phyloP scores from a whole-genome alignment of 495 filamentous ascomycete species.

The Saxophila tyrrhenica region DNA sequence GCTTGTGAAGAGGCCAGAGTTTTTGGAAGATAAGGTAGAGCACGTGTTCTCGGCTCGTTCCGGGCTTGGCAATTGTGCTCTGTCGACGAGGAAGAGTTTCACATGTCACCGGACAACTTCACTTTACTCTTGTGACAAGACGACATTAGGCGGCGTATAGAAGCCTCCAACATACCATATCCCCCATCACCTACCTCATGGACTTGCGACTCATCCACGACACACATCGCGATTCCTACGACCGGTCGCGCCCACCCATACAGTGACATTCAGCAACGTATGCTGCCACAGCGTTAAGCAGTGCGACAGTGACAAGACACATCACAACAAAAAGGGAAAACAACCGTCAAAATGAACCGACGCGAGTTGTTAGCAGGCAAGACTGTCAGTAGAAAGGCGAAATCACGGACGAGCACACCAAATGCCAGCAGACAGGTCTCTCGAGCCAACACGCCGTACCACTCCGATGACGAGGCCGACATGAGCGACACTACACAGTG shows the following conservation, averaged over 20 bases:
- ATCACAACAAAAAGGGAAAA: not conserved
- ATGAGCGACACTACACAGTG: slow-evolving; percentile 20
- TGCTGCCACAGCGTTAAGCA: not conserved
- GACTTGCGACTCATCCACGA: not conserved
- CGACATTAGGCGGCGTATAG: not conserved
- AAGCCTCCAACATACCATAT: not conserved
- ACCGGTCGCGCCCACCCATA: slow-evolving; percentile 18
- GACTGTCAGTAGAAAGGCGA: slow-evolving; percentile 64
- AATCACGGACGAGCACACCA: slow-evolving; percentile 53
- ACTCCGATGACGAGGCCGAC: slow-evolving; percentile 62
- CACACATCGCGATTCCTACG: not conserved
- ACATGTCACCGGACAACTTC: no score
- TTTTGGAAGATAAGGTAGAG: no score
- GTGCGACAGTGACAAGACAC: not conserved
- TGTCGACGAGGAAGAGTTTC: no score
- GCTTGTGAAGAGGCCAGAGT: no score
- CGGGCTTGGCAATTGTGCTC: no score
- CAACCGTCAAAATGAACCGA: not conserved
- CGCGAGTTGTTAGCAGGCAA: slow-evolving; percentile 35
- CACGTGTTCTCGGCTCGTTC: no score
- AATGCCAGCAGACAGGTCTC: slow-evolving; percentile 47
- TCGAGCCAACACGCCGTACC: slow-evolving; percentile 40
- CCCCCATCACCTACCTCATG: not conserved
- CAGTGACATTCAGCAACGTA: slow-evolving; percentile 4
- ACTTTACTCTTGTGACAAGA: no score